Evolutionary conservation across 1,284 basidiomycete genomes (phyloP), one percentile per base, ranked within the genome.

Genomic region (Hymenochaete sp.): DNA sequence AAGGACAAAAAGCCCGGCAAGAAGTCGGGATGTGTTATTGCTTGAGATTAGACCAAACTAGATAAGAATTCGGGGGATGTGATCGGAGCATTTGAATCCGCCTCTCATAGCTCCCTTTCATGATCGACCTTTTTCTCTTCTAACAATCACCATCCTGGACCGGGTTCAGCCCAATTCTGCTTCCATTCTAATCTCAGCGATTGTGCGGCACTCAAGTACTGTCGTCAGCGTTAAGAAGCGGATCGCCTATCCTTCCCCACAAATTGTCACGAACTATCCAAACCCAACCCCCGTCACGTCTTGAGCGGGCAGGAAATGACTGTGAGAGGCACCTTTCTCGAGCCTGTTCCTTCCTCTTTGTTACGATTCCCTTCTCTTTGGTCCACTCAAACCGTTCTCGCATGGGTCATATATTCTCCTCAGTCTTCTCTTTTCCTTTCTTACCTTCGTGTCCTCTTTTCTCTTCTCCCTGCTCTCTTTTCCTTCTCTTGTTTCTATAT

Each of bases 11-110:
- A 66, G 56, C 58, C 56, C 47, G 67, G 68, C 59, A 64, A 59
- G 57, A 60, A 58, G 56, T 51, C 59, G 54, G 64, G 59, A 51
- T 88, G 84, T 70, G 75, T 88, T 58, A 73, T 88, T 62, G 84
- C 79, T 67, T 88, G 67, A 78, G 58, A 44, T 47, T 44, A 36
- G 35, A 31, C 43, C 41, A 25, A 40, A 7, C 28, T 48, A 48
- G 47, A 48, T 44, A n/a, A n/a, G n/a, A n/a, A n/a, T 35, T 5
- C 14, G 32, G 14, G 14, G 21, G 32, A 35, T 35, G 14, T 35
- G 32, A n/a, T 35, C 32, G 32, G 14, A 19, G 14, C 32, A 8
- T 35, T 19, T n/a, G 32, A 19, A n/a, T 35, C 13, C 13, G 32
- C 14, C n/a, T n/a, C n/a, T 35, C 32, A 19, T 35, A 16, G 32